Conservation (phyloP, 306 rosid species). For the Casuarina equisetifolia region DNA sequence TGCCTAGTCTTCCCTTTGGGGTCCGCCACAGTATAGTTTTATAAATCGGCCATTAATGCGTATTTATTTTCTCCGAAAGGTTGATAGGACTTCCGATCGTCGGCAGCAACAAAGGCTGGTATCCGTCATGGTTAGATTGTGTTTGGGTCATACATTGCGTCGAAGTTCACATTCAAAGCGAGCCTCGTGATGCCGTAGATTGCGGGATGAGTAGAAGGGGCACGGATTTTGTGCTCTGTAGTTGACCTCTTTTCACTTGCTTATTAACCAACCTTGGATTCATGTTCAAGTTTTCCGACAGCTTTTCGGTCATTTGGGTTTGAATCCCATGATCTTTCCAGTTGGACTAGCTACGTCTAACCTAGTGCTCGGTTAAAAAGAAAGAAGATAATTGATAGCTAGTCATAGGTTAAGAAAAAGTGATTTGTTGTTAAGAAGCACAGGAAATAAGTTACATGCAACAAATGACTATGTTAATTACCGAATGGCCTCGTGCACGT, state of each 20-base stretch:
- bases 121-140: not conserved
- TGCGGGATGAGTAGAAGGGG: constrained; percentile 4
- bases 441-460: too few relatives aligned
- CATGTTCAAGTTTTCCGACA: too few relatives aligned
- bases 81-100: not conserved
- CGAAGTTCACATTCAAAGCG: not conserved
- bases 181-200: not conserved
- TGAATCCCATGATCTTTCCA: too few relatives aligned
- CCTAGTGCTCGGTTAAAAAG: too few relatives aligned
- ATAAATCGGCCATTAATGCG: not conserved
- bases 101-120: not conserved
- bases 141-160: not conserved
- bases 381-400: too few relatives aligned
- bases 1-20: not conserved
- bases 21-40: not conserved
- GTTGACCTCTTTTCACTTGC: not conserved
- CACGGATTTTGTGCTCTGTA: constrained; percentile 5
- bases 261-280: too few relatives aligned
- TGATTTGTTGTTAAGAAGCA: too few relatives aligned
- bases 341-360: too few relatives aligned
- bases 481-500: too few relatives aligned
- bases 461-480: too few relatives aligned
- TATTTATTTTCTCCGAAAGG: not conserved
- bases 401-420: too few relatives aligned
- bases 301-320: too few relatives aligned